Evolutionary conservation across 257 asterid species (phyloP), one percentile per base, ranked within the genome.

Genomic region (Ballota nigra): DNA sequence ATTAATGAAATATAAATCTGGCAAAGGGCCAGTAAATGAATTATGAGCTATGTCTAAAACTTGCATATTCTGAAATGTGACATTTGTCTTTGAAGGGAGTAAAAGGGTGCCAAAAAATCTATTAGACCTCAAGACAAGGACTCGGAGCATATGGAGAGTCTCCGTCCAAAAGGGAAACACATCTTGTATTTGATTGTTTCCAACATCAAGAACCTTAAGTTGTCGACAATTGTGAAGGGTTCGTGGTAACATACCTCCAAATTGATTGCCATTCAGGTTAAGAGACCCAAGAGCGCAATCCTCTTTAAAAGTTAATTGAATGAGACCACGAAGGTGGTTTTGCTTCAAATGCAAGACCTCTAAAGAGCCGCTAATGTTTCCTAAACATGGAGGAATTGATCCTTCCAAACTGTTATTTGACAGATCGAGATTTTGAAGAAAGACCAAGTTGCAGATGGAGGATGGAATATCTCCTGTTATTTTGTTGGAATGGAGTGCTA

Each of bases 101-200:
- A 40, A 8, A 1, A 40, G 3, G 47, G 47, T 8, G 47, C 47
- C 47, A 19, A 65, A 23, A 63, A 80, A 8, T 53, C 60, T 71
- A 72, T 74, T 69, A 6, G 19, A 19, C 11, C 58, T 71, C 69
- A 83, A 59, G 22, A 55, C 70, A 18, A 83, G 77, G 26, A 83
- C 81, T 65, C 12, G 69, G 16, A 83, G 78, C 11, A 61, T 31
- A 2, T 52, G 34, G 71, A 83, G 78, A 65, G 22, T 64, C 38
- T 34, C 77, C 69, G 71, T 22, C 83, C 81, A 77, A 15, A 28
- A 26, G n/a, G 85, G 85, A 28, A 83, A 83, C 5, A 12, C 0
- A 15, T 47, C 81, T 40, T 10, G 26, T 38, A 83, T 41, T 15
- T 51, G 10, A 57, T 83, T 83, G 62, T 75, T 63, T 79, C 77